phyloP scores from a whole-genome alignment of 345 rosid genomes.

The Citrus glauca region DNA sequence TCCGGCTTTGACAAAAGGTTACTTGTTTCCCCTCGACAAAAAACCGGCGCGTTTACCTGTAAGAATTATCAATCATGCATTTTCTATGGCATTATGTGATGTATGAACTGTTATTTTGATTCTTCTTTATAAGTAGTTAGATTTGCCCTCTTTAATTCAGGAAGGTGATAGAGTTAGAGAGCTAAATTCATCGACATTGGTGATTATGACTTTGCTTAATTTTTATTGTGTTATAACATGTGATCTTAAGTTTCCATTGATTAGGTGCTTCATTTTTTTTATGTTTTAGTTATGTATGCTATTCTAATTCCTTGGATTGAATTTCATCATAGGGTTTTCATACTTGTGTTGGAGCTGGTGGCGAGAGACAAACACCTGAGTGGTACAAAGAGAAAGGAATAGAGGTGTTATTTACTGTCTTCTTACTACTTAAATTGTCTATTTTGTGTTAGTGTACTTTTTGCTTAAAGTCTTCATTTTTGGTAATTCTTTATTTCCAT shows the following conservation, averaged over 20 bases:
- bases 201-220: not conserved
- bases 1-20: conserved; percentile 92
- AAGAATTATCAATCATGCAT: conserved; percentile 23
- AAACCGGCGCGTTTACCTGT: conserved; percentile 95
- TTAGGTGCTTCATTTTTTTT: not conserved
- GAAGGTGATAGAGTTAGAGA: not conserved
- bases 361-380: conserved; percentile 89
- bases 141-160: not conserved
- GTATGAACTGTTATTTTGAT: not conserved
- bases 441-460: not conserved
- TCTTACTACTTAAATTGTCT: not conserved
- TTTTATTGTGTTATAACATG: not conserved
- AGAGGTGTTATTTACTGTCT: conserved; percentile 47
- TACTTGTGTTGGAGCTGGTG: conserved; percentile 97
- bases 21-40: conserved; percentile 86
- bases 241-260: not conserved
- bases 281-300: conserved; percentile 2
- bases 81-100: not conserved
- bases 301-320: conserved; percentile 10
- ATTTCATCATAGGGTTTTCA: conserved; percentile 69
- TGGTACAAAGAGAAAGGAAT: conserved; percentile 98
- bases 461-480: not conserved
- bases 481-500: not conserved
- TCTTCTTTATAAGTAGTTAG: not conserved
- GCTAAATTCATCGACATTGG: not conserved